Evolutionary conservation across 2,329 filamentous ascomycete genomes (phyloP).

Genomic region (Diaporthe australafricana): DNA sequence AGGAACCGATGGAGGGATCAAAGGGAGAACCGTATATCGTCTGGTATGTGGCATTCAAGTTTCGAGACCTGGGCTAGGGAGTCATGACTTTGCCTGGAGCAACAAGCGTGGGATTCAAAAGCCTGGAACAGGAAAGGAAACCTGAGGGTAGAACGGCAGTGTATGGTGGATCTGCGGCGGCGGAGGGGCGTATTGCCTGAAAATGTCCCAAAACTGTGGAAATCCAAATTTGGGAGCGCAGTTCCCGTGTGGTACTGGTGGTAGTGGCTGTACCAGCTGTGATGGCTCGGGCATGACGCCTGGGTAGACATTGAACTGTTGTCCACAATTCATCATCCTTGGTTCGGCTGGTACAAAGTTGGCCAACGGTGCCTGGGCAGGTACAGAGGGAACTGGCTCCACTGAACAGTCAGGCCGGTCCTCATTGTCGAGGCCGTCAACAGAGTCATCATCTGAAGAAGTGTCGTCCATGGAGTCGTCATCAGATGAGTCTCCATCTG

Average conservation of each 20-base stretch:
- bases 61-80: background rate
- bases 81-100: background rate
- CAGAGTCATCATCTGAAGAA: slow-evolving; percentile 66
- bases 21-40: background rate
- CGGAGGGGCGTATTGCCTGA: slow-evolving; percentile 63
- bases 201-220: slow-evolving; percentile 62
- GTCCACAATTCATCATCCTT: slow-evolving; percentile 53
- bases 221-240: slow-evolving; percentile 61
- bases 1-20: background rate
- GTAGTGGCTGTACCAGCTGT: slow-evolving; percentile 47
- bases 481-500: slow-evolving; percentile 46
- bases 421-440: slow-evolving; percentile 63
- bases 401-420: slow-evolving; percentile 44
- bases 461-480: slow-evolving; percentile 52
- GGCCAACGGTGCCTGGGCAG: slow-evolving; percentile 34
- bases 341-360: slow-evolving; percentile 61
- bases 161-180: slow-evolving; percentile 60
- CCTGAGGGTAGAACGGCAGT: slow-evolving; percentile 64
- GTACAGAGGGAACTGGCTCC: background rate
- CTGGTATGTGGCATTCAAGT: background rate
- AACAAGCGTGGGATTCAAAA: slow-evolving; percentile 20
- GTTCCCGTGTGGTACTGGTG: slow-evolving; percentile 41
- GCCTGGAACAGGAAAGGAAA: slow-evolving; percentile 51
- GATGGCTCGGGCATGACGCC: slow-evolving; percentile 53
- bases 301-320: slow-evolving; percentile 61